A percentile compares a stretch with the other conserved stretches of the same genome.
Evolutionary conservation across 192 early-diverging fungal species (phyloP).

Genomic region (Entomortierella lignicola): DNA sequence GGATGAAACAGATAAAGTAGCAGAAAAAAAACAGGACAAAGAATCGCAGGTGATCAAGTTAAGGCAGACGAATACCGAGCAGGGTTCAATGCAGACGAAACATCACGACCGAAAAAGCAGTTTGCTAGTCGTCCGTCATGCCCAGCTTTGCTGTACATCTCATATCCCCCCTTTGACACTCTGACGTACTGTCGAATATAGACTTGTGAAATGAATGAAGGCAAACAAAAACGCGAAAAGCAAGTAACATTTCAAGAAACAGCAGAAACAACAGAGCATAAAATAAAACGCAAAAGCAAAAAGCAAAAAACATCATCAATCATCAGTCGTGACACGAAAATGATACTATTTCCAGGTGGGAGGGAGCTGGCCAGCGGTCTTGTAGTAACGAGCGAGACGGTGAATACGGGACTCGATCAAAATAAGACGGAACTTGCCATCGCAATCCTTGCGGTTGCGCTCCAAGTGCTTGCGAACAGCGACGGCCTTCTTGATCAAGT

Average conservation of each 20-base stretch:
- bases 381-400: constrained; percentile 99
- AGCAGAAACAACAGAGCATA: background rate
- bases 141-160: constrained; percentile 12
- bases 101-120: background rate
- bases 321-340: constrained; percentile 3
- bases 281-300: background rate
- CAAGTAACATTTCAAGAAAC: background rate
- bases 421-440: constrained; percentile 99
- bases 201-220: constrained; percentile 1
- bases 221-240: background rate
- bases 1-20: constrained; percentile 28
- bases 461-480: constrained; percentile 99
- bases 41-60: constrained; percentile 21
- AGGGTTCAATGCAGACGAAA: constrained; percentile 24
- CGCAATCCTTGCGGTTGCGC: constrained; percentile 98
- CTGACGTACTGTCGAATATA: constrained; percentile 36
- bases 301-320: constrained; percentile 4
- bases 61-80: constrained; percentile 33
- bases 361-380: constrained; percentile 93
- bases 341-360: constrained; percentile 98
- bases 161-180: constrained; percentile 18
- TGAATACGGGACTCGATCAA: constrained; percentile 98
- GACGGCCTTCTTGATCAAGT: constrained; percentile 99
- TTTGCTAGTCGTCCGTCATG: background rate
- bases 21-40: background rate